Percentiles rank a stretch among this genome's conserved stretches.
Evolutionary conservation across 2,329 filamentous ascomycete genomes (phyloP).

Genomic region (Chrysosporium keratinophilum): DNA sequence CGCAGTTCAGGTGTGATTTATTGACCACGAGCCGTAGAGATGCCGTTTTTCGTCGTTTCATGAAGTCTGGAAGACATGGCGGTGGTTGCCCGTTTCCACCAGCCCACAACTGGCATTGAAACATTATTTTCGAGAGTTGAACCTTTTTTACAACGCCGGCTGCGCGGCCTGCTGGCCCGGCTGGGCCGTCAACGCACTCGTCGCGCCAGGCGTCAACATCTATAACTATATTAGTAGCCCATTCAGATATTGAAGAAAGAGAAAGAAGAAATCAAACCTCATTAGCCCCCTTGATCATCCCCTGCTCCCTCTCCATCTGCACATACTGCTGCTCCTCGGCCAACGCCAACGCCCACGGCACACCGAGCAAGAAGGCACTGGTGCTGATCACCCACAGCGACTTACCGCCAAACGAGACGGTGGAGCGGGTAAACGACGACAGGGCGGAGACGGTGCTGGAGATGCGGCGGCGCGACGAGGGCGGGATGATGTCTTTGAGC

Average conservation of each 20-base stretch:
- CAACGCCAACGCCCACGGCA: constrained; percentile 86
- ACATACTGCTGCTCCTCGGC: constrained; percentile 93
- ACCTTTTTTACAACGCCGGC: constrained; percentile 26
- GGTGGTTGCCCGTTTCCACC: neutral
- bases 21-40: no score
- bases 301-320: constrained; percentile 96
- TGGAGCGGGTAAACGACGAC: constrained; percentile 37
- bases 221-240: constrained; percentile 17
- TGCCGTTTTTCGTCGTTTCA: no score
- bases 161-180: constrained; percentile 25
- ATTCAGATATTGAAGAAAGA: neutral
- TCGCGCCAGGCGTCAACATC: constrained; percentile 36
- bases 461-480: constrained; percentile 59
- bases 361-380: constrained; percentile 76
- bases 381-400: constrained; percentile 85
- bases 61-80: neutral
- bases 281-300: constrained; percentile 83
- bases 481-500: constrained; percentile 65
- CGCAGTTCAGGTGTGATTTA: no score
- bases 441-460: constrained; percentile 45
- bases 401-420: constrained; percentile 62
- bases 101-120: neutral
- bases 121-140: neutral
- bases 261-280: constrained; percentile 46
- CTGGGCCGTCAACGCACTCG: constrained; percentile 16